These are phyloP conservation scores for Chaetomiaceae sp. DNA, from an alignment of 2,329 filamentous ascomycete genomes.

Conservation along the genomic window DNA sequence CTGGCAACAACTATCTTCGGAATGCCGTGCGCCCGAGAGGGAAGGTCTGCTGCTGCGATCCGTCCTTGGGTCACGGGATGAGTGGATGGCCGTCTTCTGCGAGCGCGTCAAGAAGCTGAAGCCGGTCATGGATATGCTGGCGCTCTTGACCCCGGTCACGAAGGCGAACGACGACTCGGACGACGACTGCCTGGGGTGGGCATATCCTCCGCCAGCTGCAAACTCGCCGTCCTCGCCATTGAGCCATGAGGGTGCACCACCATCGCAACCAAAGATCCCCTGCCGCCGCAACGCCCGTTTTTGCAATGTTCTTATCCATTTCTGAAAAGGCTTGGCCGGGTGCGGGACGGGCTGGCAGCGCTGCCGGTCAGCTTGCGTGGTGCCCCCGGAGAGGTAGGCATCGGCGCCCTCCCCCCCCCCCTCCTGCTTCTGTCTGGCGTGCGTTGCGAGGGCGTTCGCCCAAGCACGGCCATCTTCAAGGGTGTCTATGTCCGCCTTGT, in stretches of 20 bases:
- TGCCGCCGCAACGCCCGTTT: constrained; percentile 47
- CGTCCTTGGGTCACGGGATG: constrained; percentile 52
- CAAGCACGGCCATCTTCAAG: constrained; percentile 9
- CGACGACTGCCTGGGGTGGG: constrained; percentile 52
- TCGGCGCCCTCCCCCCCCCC: not conserved
- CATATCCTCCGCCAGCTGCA: constrained; percentile 16
- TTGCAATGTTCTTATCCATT: constrained; percentile 68
- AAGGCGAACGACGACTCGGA: constrained; percentile 74
- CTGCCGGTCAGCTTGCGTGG: not conserved
- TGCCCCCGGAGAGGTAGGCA: constrained; percentile 9
- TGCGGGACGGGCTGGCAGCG: constrained; percentile 2
- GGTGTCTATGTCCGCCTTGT: not conserved
- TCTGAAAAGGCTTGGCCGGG: constrained; percentile 54
- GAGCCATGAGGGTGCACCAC: constrained; percentile 33
- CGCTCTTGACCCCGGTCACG: constrained; percentile 75
- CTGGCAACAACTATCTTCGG: constrained; percentile 59
- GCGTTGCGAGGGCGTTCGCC: constrained; percentile 5
- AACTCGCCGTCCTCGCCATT: constrained; percentile 26
- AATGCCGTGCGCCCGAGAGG: constrained; percentile 53
- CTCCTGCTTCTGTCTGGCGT: not conserved
- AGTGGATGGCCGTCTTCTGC: constrained; percentile 46
- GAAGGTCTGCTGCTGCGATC: constrained; percentile 61
- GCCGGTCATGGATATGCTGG: constrained; percentile 71
- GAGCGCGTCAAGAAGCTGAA: constrained; percentile 63
- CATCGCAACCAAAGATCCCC: constrained; percentile 24